These are phyloP conservation scores for Mortierella sp. DNA, from an alignment of 371 early-diverging fungal species.

Conservation along the genomic window DNA sequence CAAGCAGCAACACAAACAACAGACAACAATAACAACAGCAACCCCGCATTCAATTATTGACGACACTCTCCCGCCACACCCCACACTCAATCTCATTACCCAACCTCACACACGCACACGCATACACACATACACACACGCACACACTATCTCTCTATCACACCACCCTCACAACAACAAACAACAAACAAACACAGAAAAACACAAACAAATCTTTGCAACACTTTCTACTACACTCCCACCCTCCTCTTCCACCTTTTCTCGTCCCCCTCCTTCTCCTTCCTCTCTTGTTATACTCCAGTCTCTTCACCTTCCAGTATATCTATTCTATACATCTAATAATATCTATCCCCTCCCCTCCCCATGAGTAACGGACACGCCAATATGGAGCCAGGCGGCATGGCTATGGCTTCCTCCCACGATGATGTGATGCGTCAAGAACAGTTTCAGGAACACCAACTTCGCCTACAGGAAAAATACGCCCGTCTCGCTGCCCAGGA, in stretches of 20 bases:
- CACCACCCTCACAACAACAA: not conserved
- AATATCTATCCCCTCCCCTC: not conserved
- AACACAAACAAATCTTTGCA: not conserved
- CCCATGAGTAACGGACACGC: constrained; percentile 54
- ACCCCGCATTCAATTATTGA: not conserved
- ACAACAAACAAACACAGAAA: not conserved
- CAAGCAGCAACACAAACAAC: not conserved
- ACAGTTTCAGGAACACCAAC: constrained; percentile 48
- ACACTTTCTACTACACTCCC: not conserved
- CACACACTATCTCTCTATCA: not conserved
- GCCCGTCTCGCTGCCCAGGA: constrained; percentile 34
- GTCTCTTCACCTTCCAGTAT: not conserved
- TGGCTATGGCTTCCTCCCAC: constrained; percentile 39
- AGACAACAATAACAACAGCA: not conserved
- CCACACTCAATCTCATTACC: not conserved
- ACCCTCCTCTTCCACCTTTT: not conserved
- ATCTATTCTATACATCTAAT: not conserved
- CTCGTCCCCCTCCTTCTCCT: not conserved
- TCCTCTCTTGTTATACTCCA: not conserved
- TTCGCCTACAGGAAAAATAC: constrained; percentile 42
- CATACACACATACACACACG: not conserved
- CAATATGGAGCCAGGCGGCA: constrained; percentile 55
- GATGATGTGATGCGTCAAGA: constrained; percentile 43
- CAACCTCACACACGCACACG: constrained; percentile 8
- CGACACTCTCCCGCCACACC: constrained; percentile 14